Conservation (phyloP, 2,329 filamentous ascomycete species). For the Corinectria fuckeliana region DNA sequence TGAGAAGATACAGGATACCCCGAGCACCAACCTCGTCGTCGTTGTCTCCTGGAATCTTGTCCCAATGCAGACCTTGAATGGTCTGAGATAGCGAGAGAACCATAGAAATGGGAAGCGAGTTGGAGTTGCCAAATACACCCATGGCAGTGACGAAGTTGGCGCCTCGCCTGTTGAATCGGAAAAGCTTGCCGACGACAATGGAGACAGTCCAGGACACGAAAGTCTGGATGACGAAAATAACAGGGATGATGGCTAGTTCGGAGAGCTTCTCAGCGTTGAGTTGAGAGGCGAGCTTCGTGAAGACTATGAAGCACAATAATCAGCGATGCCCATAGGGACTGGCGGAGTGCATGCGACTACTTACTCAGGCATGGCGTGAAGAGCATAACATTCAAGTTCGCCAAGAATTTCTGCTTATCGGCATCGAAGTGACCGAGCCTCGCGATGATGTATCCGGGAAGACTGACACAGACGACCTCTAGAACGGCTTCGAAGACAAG, state of each 20-base stretch:
- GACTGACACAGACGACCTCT: constrained; percentile 92
- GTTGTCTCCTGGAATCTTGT: constrained; percentile 87
- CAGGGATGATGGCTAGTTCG: constrained; percentile 92
- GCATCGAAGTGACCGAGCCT: constrained; percentile 91
- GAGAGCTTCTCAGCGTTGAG: constrained; percentile 88
- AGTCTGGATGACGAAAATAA: constrained; percentile 91
- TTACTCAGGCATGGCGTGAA: constrained; percentile 96
- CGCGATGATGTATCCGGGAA: constrained; percentile 93
- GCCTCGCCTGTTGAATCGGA: constrained; percentile 82
- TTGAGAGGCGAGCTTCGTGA: constrained; percentile 95
- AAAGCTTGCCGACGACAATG: constrained; percentile 71
- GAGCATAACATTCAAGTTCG: constrained; percentile 93
- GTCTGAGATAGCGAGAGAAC: constrained; percentile 94
- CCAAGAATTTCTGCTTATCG: constrained; percentile 94
- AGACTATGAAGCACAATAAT: constrained; percentile 64
- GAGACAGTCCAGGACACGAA: constrained; percentile 84
- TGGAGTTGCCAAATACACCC: constrained; percentile 97
- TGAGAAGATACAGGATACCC: constrained; percentile 92
- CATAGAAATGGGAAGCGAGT: constrained; percentile 95
- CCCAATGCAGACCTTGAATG: constrained; percentile 90
- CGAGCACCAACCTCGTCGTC: constrained; percentile 93
- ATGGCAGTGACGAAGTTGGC: constrained; percentile 96
- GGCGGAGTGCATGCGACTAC: constrained; percentile 39
- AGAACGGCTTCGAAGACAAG: constrained; percentile 95
- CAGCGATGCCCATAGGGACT: constrained; percentile 15